Evolutionary conservation across 371 early-diverging fungal species (phyloP).

Genomic region (Blyttiomyces sp.): DNA sequence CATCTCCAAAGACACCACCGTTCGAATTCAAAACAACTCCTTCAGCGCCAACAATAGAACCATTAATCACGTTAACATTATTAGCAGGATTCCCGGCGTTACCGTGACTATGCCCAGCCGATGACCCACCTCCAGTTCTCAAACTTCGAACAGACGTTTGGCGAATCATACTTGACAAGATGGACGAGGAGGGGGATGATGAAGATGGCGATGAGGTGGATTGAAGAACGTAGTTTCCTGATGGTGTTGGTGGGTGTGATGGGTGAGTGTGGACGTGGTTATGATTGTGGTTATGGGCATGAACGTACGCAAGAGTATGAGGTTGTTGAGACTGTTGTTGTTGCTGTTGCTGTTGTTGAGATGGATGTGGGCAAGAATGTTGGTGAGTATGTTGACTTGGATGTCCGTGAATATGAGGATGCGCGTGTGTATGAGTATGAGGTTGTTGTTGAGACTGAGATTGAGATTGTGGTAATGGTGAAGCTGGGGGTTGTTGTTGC

Average conservation of each 20-base stretch:
- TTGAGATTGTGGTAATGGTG: not conserved
- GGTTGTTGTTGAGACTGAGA: slow-evolving; percentile 4
- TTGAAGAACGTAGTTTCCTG: no score
- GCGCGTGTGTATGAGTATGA: not conserved
- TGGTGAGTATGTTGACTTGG: not conserved
- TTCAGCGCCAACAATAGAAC: no score
- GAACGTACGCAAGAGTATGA: not conserved
- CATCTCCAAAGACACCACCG: no score
- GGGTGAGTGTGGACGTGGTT: not conserved
- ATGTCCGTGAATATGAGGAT: not conserved
- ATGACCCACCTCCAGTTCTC: no score
- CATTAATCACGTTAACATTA: no score
- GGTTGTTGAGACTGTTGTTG: not conserved
- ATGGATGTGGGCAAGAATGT: not conserved
- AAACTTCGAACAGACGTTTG: no score
- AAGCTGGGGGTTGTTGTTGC: not conserved
- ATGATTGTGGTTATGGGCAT: not conserved
- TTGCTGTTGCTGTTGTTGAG: not conserved
- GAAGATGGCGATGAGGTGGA: no score
- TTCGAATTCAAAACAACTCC: no score
- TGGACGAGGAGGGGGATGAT: no score
- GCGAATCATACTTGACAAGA: no score
- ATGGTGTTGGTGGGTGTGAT: not conserved
- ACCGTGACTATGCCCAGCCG: no score
- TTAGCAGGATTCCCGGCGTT: no score